These are phyloP conservation scores for Pinus albicaulis DNA, from an alignment of 75 land plant genomes.

Conservation along the genomic window DNA sequence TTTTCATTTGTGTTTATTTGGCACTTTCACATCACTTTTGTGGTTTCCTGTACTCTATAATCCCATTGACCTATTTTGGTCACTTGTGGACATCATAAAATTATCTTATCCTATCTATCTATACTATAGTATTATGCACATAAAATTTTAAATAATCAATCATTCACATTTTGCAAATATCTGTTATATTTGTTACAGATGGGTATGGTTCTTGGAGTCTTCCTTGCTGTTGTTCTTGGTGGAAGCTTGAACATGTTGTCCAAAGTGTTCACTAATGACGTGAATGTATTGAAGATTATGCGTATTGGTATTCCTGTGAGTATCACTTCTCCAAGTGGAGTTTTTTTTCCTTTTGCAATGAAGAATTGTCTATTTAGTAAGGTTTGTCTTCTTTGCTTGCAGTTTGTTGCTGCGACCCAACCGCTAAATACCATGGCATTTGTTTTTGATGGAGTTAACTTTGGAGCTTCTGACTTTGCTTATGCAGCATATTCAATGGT, in stretches of 20 bases:
- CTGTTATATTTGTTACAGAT: conserved; percentile 39
- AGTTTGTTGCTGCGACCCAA: conserved; percentile 86
- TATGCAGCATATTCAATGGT: conserved; percentile 82
- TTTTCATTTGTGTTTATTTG: too few relatives aligned
- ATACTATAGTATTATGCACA: neutral
- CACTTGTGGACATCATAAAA: too few relatives aligned
- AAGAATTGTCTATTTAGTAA: neutral
- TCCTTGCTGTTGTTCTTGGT: conserved; percentile 52
- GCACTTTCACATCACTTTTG: too few relatives aligned
- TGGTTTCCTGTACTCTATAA: too few relatives aligned
- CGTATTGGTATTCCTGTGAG: conserved; percentile 78
- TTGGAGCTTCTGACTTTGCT: conserved; percentile 66
- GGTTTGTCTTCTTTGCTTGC: conserved; percentile 9
- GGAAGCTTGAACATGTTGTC: conserved; percentile 51
- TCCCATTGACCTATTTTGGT: too few relatives aligned
- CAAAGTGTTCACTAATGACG: conserved; percentile 67
- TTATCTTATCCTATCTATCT: too few relatives aligned
- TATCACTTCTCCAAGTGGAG: neutral
- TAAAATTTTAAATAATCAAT: neutral
- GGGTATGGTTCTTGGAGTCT: conserved; percentile 68
- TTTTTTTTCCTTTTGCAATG: neutral
- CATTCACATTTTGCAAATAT: neutral
- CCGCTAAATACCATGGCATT: conserved; percentile 77
- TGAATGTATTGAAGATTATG: conserved; percentile 51
- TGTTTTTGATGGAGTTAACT: conserved; percentile 71